Conservation (phyloP, 225 moss, liverwort and hornwort genomes). For the Polytrichum formosum region DNA sequence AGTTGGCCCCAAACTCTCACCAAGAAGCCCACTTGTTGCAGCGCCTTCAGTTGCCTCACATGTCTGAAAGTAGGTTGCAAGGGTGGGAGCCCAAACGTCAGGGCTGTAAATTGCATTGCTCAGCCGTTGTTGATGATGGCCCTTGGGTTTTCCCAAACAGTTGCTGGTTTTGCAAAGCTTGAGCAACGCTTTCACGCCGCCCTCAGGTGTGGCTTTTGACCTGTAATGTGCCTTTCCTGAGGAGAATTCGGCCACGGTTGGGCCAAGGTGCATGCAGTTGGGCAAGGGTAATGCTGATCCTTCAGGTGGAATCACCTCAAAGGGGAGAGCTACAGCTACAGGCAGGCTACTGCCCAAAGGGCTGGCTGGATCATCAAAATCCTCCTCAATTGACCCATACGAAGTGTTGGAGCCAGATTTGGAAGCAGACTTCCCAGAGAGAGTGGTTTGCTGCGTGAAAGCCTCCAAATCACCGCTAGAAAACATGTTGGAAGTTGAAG, state of each 20-base stretch:
- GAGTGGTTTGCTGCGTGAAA: slow-evolving; percentile 37
- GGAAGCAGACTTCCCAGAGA: slow-evolving; percentile 27
- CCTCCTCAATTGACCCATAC: slow-evolving; percentile 13
- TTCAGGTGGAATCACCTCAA: slow-evolving; percentile 4
- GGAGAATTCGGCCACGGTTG: slow-evolving; percentile 2
- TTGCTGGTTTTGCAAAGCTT: slow-evolving; percentile 41
- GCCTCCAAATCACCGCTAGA: slow-evolving; percentile 44
- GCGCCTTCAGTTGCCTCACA: slow-evolving; percentile 23
- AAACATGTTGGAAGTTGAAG: slow-evolving; percentile 58
- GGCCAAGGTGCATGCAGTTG: not conserved
- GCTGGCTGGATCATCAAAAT: slow-evolving; percentile 29
- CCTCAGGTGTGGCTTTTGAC: slow-evolving; percentile 16
- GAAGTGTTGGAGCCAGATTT: slow-evolving; percentile 47
- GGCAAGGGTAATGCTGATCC: slow-evolving; percentile 1
- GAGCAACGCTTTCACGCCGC: slow-evolving; percentile 23
- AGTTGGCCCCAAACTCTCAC: slow-evolving; percentile 12
- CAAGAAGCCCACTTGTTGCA: slow-evolving; percentile 11
- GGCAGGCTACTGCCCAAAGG: slow-evolving; percentile 10
- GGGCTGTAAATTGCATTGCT: slow-evolving; percentile 22
- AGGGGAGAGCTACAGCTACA: not conserved
- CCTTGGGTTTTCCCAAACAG: slow-evolving; percentile 39
- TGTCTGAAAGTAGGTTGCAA: slow-evolving; percentile 44
- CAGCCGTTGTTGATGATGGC: slow-evolving; percentile 24
- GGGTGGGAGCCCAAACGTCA: slow-evolving; percentile 55
- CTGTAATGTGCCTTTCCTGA: slow-evolving; percentile 4